Percentiles rank a stretch among this genome's conserved stretches.
Evolutionary conservation across 2,329 filamentous ascomycete species (phyloP).

Genomic region (Colletotrichum cordylinicola): DNA sequence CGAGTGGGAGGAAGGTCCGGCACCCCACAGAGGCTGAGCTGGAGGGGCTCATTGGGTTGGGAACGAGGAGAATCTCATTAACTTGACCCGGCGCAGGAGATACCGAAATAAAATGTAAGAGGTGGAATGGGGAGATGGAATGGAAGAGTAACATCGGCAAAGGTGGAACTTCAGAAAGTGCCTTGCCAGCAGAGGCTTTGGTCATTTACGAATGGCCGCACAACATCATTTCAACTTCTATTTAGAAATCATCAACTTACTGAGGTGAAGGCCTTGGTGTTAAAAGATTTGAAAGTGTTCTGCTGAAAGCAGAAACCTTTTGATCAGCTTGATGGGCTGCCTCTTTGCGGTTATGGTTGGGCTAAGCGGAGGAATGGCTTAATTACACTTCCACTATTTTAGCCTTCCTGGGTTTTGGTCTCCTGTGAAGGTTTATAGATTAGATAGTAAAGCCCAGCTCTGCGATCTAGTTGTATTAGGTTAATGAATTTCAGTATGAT

Average conservation of each 20-base stretch:
- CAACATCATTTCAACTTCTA: no score
- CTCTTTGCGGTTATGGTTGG: fast-evolving
- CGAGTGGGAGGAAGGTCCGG: no score
- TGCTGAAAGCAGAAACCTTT: neutral
- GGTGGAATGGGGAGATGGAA: neutral
- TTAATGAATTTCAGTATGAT: fast-evolving
- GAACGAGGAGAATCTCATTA: no score
- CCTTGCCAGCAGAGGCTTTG: neutral
- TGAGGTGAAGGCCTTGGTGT: neutral
- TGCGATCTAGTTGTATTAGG: neutral
- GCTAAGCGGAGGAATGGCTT: neutral
- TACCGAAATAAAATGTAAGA: neutral
- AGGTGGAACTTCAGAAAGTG: neutral
- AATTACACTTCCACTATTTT: neutral
- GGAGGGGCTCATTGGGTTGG: no score
- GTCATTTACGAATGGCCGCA: neutral
- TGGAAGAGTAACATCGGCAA: neutral
- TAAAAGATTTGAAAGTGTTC: fast-evolving
- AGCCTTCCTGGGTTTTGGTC: neutral
- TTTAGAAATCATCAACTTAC: fast-evolving
- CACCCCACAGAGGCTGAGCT: no score
- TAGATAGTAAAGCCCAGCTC: neutral
- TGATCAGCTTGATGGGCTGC: fast-evolving
- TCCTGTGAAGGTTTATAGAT: neutral
- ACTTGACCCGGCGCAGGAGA: no score